Conservation (phyloP, 2,329 filamentous ascomycete species). For the Neophaeococcomyces aloes region DNA sequence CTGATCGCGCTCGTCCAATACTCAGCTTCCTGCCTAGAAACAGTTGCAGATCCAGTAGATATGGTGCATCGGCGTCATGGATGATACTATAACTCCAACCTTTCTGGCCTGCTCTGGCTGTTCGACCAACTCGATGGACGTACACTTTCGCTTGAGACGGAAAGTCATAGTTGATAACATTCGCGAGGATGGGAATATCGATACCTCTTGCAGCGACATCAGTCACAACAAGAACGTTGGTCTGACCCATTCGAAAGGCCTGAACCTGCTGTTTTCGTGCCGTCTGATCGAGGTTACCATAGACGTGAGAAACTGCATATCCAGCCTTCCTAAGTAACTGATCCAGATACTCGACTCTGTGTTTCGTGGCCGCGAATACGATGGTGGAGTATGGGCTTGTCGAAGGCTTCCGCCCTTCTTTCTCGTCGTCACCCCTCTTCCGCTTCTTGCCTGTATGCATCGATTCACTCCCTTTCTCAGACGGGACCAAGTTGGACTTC, state of each 20-base stretch:
- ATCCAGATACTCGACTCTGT: slow-evolving; percentile 90
- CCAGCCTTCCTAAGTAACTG: slow-evolving; percentile 68
- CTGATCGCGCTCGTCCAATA: slow-evolving; percentile 54
- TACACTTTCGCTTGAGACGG: slow-evolving; percentile 94
- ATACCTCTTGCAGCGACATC: slow-evolving; percentile 95
- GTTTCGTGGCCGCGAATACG: slow-evolving; percentile 87
- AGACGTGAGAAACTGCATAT: slow-evolving; percentile 86
- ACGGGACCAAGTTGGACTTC: slow-evolving; percentile 31
- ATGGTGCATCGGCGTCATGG: slow-evolving; percentile 76
- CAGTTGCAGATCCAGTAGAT: slow-evolving; percentile 84
- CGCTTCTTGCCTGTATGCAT: slow-evolving; percentile 36
- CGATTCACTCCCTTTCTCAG: slow-evolving; percentile 36
- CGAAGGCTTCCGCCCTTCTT: slow-evolving; percentile 29
- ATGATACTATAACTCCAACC: slow-evolving; percentile 96
- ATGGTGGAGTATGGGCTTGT: slow-evolving; percentile 82
- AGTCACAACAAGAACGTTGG: slow-evolving; percentile 88
- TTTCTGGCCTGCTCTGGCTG: slow-evolving; percentile 79
- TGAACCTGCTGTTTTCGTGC: slow-evolving; percentile 87
- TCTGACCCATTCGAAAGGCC: slow-evolving; percentile 71
- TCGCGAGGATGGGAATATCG: slow-evolving; percentile 89
- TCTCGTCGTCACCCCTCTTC: slow-evolving; percentile 41
- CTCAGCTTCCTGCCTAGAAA: slow-evolving; percentile 81
- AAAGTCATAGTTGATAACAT: slow-evolving; percentile 98
- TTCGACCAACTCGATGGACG: slow-evolving; percentile 90
- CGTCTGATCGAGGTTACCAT: slow-evolving; percentile 87